These are phyloP conservation scores for Colletotrichum cordylinicola DNA, from an alignment of 2,329 filamentous ascomycete genomes.

Conservation along the genomic window DNA sequence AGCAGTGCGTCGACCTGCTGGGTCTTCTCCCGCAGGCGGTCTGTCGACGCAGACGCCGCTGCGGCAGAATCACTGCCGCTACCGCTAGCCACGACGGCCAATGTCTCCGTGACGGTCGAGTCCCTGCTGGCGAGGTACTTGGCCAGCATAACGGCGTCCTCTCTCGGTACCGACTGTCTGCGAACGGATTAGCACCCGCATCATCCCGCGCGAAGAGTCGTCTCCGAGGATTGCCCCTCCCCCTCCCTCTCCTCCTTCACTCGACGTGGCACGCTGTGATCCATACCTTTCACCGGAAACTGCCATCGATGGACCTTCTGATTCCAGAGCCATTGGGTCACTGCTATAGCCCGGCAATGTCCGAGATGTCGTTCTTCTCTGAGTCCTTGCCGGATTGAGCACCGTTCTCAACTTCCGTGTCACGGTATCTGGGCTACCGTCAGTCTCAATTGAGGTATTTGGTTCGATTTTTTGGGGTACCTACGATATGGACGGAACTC, in stretches of 20 bases:
- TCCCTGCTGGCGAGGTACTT: not conserved
- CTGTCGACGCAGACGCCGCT: not conserved
- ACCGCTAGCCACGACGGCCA: not conserved
- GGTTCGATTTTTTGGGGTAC: not conserved
- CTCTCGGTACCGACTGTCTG: not conserved
- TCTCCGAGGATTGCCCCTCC: not conserved
- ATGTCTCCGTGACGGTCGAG: not conserved
- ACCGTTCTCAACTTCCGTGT: not conserved
- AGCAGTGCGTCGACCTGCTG: slow-evolving; percentile 9
- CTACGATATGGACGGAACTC: not conserved
- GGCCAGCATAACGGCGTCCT: not conserved
- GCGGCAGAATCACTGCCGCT: not conserved
- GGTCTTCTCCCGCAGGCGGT: slow-evolving; percentile 2
- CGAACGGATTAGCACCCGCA: not conserved
- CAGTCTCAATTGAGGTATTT: not conserved
- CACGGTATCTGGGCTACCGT: not conserved
- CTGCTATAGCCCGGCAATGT: not conserved
- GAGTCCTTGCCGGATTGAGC: not conserved
- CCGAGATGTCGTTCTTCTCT: not conserved
- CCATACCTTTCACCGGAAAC: slow-evolving; percentile 23
- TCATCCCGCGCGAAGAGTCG: not conserved
- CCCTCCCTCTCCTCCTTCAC: not conserved
- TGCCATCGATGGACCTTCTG: not conserved
- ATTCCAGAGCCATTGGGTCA: not conserved
- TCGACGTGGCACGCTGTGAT: slow-evolving; percentile 17